These are phyloP conservation scores for Castanea mollissima DNA, from an alignment of 306 rosid genomes.

Conservation along the genomic window DNA sequence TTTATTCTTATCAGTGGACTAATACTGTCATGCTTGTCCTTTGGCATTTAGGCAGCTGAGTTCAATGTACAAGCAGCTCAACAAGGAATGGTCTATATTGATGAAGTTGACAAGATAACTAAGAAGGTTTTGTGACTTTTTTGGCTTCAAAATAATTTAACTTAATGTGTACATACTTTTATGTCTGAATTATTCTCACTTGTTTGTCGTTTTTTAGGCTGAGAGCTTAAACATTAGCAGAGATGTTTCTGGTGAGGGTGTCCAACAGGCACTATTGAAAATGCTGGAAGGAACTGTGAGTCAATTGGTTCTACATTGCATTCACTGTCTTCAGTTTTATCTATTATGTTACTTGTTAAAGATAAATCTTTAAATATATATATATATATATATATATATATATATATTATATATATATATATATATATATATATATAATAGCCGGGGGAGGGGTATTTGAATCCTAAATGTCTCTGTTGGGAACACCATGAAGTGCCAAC, in stretches of 20 bases:
- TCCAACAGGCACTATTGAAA: slow-evolving; percentile 94
- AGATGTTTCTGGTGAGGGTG: slow-evolving; percentile 98
- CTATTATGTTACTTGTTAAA: not conserved
- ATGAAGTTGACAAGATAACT: slow-evolving; percentile 99
- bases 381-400: too few species aligned
- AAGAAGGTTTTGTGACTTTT: slow-evolving; percentile 62
- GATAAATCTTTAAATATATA: not conserved
- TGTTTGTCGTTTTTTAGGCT: slow-evolving; percentile 52
- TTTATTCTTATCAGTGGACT: slow-evolving; percentile 10
- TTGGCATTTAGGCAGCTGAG: slow-evolving; percentile 75
- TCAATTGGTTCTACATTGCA: slow-evolving; percentile 14
- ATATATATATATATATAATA: too few species aligned
- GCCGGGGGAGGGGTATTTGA: too few species aligned
- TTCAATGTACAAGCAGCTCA: slow-evolving; percentile 98
- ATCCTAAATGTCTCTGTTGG: too few species aligned
- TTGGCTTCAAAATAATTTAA: not conserved
- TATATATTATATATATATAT: too few species aligned
- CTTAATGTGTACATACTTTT: not conserved
- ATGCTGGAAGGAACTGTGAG: slow-evolving; percentile 99
- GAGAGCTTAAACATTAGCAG: slow-evolving; percentile 93
- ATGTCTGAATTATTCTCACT: slow-evolving; percentile 18
- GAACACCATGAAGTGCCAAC: too few species aligned
- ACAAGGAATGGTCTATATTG: slow-evolving; percentile 95
- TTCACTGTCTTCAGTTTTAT: slow-evolving; percentile 18
- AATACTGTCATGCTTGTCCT: slow-evolving; percentile 21